phyloP scores from a whole-genome alignment of 257 asterid species.

The Nicotiana attenuata region DNA sequence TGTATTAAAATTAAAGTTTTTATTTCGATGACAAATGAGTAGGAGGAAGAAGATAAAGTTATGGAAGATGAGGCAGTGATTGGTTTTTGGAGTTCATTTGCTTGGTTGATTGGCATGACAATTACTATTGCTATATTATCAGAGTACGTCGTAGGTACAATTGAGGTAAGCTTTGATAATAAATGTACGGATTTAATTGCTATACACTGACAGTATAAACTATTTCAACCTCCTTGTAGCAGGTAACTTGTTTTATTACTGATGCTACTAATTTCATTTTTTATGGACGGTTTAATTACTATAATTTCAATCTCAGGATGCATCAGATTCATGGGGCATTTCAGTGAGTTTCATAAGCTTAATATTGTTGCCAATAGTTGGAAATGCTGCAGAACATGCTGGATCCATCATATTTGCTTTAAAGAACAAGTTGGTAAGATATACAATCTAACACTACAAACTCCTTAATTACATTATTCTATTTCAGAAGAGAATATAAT shows the following conservation, averaged over 20 bases:
- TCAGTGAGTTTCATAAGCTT: constrained; percentile 45
- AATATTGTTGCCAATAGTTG: constrained; percentile 44
- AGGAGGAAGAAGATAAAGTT: constrained; percentile 12
- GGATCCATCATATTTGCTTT: constrained; percentile 43
- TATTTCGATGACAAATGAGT: not conserved
- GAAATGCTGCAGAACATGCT: constrained; percentile 50
- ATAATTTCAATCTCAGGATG: constrained; percentile 18
- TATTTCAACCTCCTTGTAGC: too few relatives aligned
- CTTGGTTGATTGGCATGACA: constrained; percentile 38
- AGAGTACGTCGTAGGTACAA: constrained; percentile 40
- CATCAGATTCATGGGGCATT: constrained; percentile 41
- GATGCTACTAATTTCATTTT: too few relatives aligned
- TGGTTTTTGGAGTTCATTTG: constrained; percentile 39
- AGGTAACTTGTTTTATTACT: too few relatives aligned
- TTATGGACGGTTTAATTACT: too few relatives aligned
- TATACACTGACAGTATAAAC: too few relatives aligned
- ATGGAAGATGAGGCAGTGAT: constrained; percentile 26
- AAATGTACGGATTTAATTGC: too few relatives aligned
- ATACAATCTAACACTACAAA: not conserved
- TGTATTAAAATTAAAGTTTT: not conserved
- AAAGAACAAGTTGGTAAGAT: constrained; percentile 40
- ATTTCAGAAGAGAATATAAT: too few relatives aligned
- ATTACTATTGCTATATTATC: constrained; percentile 29
- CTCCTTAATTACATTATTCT: not conserved
- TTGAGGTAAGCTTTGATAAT: constrained; percentile 26